These are phyloP conservation scores for Zymoseptoria crescenta DNA, from an alignment of 2,329 filamentous ascomycete genomes.

Conservation along the genomic window DNA sequence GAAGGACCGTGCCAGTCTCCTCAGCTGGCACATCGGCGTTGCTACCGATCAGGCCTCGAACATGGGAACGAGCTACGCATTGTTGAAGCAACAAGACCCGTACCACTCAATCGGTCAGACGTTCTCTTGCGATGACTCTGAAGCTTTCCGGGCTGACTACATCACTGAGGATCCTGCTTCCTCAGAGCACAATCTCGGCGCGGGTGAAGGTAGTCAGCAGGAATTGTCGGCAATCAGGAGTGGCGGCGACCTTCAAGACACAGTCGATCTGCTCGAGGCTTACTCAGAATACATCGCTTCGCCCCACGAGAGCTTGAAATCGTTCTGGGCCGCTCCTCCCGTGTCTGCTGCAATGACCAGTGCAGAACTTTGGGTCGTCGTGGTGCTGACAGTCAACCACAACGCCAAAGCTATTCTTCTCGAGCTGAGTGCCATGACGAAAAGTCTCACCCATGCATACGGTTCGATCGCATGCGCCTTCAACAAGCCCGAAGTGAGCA, in stretches of 20 bases:
- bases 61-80: slow-evolving; percentile 31
- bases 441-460: slow-evolving; percentile 29
- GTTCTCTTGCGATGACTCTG: slow-evolving; percentile 45
- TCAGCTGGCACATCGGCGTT: slow-evolving; percentile 45
- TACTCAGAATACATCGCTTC: slow-evolving; percentile 36
- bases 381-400: slow-evolving; percentile 42
- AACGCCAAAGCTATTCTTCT: slow-evolving; percentile 43
- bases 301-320: slow-evolving; percentile 33
- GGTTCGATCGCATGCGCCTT: slow-evolving; percentile 35
- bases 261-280: slow-evolving; percentile 39
- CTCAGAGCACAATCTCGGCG: not conserved
- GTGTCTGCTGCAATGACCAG: slow-evolving; percentile 40
- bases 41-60: slow-evolving; percentile 49
- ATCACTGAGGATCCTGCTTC: slow-evolving; percentile 54
- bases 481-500: slow-evolving; percentile 26
- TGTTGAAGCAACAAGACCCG: slow-evolving; percentile 46
- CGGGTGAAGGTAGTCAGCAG: not conserved
- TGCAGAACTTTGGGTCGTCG: slow-evolving; percentile 42
- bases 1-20: slow-evolving; percentile 30
- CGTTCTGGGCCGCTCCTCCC: slow-evolving; percentile 45
- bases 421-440: slow-evolving; percentile 41
- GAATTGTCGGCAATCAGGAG: not conserved
- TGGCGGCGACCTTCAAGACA: slow-evolving; percentile 38
- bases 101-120: slow-evolving; percentile 55
- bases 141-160: slow-evolving; percentile 45